Conservation (phyloP, 768 basidiomycete species). For the Aureoboletus auriporus region DNA sequence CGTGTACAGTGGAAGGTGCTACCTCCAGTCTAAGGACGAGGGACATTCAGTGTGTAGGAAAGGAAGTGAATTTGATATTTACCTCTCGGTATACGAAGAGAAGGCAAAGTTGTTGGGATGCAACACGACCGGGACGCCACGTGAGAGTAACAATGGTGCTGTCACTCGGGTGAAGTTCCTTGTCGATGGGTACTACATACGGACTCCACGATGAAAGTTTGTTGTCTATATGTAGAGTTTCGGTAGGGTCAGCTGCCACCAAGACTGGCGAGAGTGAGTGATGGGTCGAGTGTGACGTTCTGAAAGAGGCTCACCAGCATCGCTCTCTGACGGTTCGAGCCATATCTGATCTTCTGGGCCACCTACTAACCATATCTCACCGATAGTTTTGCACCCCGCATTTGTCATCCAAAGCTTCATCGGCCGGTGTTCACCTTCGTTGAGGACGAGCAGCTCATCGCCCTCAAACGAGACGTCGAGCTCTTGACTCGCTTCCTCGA, state of each 20-base stretch:
- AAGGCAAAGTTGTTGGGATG: conserved; percentile 50
- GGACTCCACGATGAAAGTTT: conserved; percentile 48
- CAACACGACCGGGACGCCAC: conserved; percentile 47
- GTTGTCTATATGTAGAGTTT: conserved; percentile 48
- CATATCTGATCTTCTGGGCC: conserved; percentile 63
- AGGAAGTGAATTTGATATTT: conserved; percentile 4
- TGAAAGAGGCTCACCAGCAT: conserved; percentile 13
- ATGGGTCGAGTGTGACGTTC: not conserved
- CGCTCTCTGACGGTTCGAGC: conserved; percentile 32
- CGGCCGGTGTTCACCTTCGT: conserved; percentile 64
- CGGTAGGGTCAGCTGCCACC: conserved; percentile 20
- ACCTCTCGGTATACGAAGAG: conserved; percentile 70
- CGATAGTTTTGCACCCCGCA: conserved; percentile 53
- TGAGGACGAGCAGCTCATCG: conserved; percentile 47
- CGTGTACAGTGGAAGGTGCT: conserved; percentile 56
- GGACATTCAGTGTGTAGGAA: conserved; percentile 1
- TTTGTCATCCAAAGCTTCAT: conserved; percentile 63
- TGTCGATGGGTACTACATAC: conserved; percentile 38
- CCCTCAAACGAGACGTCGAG: conserved; percentile 56
- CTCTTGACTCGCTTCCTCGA: conserved; percentile 63
- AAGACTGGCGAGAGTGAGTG: conserved; percentile 13
- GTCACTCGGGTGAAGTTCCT: conserved; percentile 44
- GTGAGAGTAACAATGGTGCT: conserved; percentile 48
- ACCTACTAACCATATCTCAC: conserved; percentile 68
- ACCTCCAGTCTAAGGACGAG: conserved; percentile 38